These are phyloP conservation scores for Taphrina populina DNA, from an alignment of 1,139 yeast species.

Conservation along the genomic window DNA sequence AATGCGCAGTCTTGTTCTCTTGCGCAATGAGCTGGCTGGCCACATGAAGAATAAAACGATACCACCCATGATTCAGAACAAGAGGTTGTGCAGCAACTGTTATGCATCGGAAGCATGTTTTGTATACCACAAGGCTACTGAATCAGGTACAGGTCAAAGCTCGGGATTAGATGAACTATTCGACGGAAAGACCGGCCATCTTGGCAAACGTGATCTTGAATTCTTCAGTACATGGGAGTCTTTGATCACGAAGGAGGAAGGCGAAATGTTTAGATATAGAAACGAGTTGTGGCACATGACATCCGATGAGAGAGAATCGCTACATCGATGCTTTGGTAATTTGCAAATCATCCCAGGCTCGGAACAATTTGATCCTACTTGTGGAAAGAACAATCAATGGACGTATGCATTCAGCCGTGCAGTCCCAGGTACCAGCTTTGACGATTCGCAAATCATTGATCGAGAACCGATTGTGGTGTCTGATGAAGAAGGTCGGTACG, in stretches of 20 bases:
- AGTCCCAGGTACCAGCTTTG: constrained; percentile 21
- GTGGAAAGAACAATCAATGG: constrained; percentile 26
- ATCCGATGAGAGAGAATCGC: constrained; percentile 59
- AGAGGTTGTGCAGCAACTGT: constrained; percentile 66
- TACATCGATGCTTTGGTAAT: constrained; percentile 50
- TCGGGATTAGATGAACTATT: constrained; percentile 49
- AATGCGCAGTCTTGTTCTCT: constrained; percentile 62
- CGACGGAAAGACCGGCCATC: constrained; percentile 54
- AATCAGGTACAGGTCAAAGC: constrained; percentile 55
- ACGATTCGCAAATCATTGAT: constrained; percentile 40
- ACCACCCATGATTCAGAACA: constrained; percentile 60
- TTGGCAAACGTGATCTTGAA: constrained; percentile 50
- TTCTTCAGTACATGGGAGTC: constrained; percentile 74
- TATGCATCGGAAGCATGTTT: constrained; percentile 63
- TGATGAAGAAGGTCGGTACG: constrained; percentile 77
- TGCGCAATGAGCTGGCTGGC: constrained; percentile 68
- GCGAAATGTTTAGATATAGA: constrained; percentile 54
- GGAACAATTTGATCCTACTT: constrained; percentile 14
- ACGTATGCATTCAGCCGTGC: constrained; percentile 29
- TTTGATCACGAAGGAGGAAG: constrained; percentile 72
- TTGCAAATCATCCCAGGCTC: constrained; percentile 30
- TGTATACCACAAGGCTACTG: constrained; percentile 56
- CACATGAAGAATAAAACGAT: constrained; percentile 53
- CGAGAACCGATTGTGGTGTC: constrained; percentile 60
- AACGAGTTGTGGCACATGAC: constrained; percentile 70